Evolutionary conservation across 108 stramenopile species (phyloP).

Genomic region (Skeletonema grethae): DNA sequence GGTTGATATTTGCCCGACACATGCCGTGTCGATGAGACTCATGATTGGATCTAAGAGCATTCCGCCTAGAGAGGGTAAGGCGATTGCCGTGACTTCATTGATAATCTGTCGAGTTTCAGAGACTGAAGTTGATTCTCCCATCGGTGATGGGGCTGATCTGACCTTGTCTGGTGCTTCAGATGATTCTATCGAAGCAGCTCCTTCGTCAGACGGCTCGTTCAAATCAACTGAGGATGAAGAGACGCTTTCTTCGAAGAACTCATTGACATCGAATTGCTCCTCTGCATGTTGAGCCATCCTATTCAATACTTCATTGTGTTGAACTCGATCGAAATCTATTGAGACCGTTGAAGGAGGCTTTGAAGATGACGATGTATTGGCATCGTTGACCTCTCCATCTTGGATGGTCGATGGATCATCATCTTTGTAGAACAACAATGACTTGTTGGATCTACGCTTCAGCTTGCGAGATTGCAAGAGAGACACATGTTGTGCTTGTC

Average conservation of each 20-base stretch:
- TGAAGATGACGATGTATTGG: background rate
- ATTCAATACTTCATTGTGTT: background rate
- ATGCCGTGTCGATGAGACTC: conserved; percentile 55
- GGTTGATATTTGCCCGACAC: conserved; percentile 50
- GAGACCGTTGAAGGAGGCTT: background rate
- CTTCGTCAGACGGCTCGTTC: background rate
- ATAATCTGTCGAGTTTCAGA: conserved; percentile 14
- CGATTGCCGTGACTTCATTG: conserved; percentile 26
- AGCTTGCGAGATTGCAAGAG: background rate
- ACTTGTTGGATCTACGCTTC: background rate
- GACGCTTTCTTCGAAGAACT: background rate
- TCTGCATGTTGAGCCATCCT: background rate
- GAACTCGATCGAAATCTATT: background rate
- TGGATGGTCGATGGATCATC: background rate
- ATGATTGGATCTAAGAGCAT: conserved; percentile 57
- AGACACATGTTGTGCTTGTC: background rate
- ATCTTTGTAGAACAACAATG: background rate
- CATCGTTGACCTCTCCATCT: background rate
- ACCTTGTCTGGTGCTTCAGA: background rate
- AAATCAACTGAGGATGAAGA: too few relatives aligned
- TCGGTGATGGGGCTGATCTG: background rate
- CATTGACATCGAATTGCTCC: background rate
- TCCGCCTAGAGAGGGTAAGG: conserved; percentile 34
- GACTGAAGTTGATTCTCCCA: background rate
- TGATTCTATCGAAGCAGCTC: background rate